A percentile compares a stretch with the other conserved stretches of the same genome.
These are phyloP conservation scores for Sugiyamaella lignohabitans DNA, from an alignment of 805 yeast genomes.

Conservation along the genomic window DNA sequence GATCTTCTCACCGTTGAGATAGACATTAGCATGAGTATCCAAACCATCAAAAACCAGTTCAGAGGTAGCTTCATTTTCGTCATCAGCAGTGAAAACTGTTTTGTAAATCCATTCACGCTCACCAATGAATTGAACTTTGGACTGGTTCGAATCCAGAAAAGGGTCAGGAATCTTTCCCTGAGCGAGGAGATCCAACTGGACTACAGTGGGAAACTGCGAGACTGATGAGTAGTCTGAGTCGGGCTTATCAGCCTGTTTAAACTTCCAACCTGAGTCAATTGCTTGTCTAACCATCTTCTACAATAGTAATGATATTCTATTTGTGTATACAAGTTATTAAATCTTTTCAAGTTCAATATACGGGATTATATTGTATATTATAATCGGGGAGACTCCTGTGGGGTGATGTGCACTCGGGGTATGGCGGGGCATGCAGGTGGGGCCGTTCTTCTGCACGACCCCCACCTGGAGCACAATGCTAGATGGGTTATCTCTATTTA, in stretches of 20 bases:
- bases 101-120: conserved; percentile 43
- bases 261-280: conserved; percentile 9
- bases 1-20: conserved; percentile 34
- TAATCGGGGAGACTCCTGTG: no score
- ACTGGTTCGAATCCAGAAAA: conserved; percentile 38
- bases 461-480: no score
- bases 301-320: background rate
- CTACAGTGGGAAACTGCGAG: conserved; percentile 15
- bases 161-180: conserved; percentile 41
- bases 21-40: conserved; percentile 37
- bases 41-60: conserved; percentile 37
- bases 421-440: no score
- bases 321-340: background rate
- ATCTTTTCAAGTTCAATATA: no score
- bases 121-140: conserved; percentile 43
- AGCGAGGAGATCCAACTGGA: conserved; percentile 33
- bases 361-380: no score
- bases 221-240: conserved; percentile 9
- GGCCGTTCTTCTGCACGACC: no score
- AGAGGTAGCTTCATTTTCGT: conserved; percentile 8
- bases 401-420: no score
- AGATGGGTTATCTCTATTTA: no score
- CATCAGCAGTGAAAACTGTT: conserved; percentile 2
- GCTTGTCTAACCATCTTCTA: background rate
- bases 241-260: conserved; percentile 8